Conservation (phyloP, 2,329 filamentous ascomycete species). For the Hypoxylon sp. region DNA sequence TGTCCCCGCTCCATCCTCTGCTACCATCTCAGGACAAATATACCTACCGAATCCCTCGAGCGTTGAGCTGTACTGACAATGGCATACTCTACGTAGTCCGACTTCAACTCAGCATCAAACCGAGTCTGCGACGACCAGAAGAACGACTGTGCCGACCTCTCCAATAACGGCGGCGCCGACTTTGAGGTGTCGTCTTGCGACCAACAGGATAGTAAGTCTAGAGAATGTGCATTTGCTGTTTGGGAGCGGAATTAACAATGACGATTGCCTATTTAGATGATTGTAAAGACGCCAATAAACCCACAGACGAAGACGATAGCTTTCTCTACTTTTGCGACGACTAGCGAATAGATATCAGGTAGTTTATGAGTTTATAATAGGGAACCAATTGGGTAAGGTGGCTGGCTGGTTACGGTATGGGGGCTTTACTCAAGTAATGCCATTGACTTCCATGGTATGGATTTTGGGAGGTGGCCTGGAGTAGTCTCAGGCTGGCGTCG, state of each 20-base stretch:
- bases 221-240: not conserved
- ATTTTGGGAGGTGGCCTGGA: no score
- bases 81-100: conserved; percentile 43
- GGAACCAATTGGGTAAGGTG: no score
- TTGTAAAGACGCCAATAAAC: conserved; percentile 50
- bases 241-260: not conserved
- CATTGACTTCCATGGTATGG: no score
- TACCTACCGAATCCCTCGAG: no score
- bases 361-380: no score
- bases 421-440: no score
- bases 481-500: no score
- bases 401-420: no score
- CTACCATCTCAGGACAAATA: no score
- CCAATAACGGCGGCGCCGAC: conserved; percentile 3
- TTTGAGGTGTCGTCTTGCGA: conserved; percentile 57
- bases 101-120: conserved; percentile 53
- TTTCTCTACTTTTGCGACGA: conserved; percentile 58
- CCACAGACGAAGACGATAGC: conserved; percentile 53
- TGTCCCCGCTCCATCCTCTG: conserved; percentile 29
- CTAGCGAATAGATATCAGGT: not conserved
- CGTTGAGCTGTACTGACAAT: not conserved
- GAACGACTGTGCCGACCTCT: conserved; percentile 55
- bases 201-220: conserved; percentile 53
- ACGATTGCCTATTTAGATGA: conserved; percentile 43
- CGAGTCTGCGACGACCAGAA: conserved; percentile 60